Conservation (phyloP, 1,139 yeast species). For the Sugiyamaella grinbergsii region DNA sequence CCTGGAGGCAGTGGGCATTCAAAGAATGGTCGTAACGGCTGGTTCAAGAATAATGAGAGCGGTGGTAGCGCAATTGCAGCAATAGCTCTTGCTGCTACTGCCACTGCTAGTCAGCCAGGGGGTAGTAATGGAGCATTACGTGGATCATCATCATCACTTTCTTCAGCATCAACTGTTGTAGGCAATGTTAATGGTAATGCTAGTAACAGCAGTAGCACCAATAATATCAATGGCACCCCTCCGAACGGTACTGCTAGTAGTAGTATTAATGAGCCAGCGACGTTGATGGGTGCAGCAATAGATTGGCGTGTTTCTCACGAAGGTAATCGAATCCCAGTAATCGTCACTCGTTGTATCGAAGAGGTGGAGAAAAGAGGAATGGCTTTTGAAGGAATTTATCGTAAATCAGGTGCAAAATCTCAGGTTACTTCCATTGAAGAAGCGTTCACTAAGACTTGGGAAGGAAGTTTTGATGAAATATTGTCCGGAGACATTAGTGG, state of each 20-base stretch:
- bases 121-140: conserved; percentile 4
- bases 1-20: conserved; percentile 4
- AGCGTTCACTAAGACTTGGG: conserved; percentile 43
- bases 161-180: conserved; percentile 10
- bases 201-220: not conserved
- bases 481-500: conserved; percentile 78
- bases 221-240: conserved; percentile 8
- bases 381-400: conserved; percentile 80
- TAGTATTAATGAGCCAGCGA: conserved; percentile 14
- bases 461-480: conserved; percentile 44
- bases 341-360: conserved; percentile 69
- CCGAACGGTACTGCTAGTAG: not conserved
- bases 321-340: conserved; percentile 62
- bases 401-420: conserved; percentile 87
- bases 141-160: conserved; percentile 6
- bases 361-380: conserved; percentile 79
- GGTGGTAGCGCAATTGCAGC: conserved; percentile 10
- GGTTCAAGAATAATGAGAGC: conserved; percentile 23
- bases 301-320: conserved; percentile 53
- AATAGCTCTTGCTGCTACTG: conserved; percentile 14
- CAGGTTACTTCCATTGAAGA: conserved; percentile 59
- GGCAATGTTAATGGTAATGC: conserved; percentile 8
- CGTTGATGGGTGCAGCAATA: conserved; percentile 35
- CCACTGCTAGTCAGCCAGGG: conserved; percentile 11
- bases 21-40: conserved; percentile 20